A percentile compares a stretch with the other conserved stretches of the same genome.
These are phyloP conservation scores for Castanea mollissima DNA, from an alignment of 306 rosid genomes.

Conservation along the genomic window DNA sequence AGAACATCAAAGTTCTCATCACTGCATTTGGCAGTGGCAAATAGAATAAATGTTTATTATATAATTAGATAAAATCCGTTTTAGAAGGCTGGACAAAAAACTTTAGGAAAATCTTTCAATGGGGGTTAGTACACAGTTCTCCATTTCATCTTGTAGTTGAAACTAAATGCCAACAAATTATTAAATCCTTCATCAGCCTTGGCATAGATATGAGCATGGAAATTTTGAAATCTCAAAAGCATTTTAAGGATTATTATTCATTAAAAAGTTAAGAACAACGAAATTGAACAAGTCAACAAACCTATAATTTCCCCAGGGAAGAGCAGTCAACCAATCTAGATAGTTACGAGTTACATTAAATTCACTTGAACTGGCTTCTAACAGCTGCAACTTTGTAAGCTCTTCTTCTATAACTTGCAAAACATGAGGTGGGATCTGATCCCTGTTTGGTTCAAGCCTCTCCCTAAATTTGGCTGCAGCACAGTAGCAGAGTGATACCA, in stretches of 20 bases:
- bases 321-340: slow-evolving; percentile 97
- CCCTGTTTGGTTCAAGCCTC: slow-evolving; percentile 95
- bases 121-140: not conserved
- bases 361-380: slow-evolving; percentile 98
- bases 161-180: slow-evolving; percentile 3
- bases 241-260: not conserved
- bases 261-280: slow-evolving; percentile 1
- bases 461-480: slow-evolving; percentile 84
- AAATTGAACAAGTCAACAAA: slow-evolving; percentile 29
- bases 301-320: slow-evolving; percentile 99
- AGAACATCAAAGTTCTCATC: slow-evolving; percentile 96
- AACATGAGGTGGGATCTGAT: slow-evolving; percentile 86
- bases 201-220: not conserved
- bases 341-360: slow-evolving; percentile 97
- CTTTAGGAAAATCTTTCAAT: not conserved
- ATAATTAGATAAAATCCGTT: not conserved
- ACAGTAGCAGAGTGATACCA: slow-evolving; percentile 16
- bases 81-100: not conserved
- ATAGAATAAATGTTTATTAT: not conserved
- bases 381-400: slow-evolving; percentile 81
- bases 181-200: not conserved
- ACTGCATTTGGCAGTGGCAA: slow-evolving; percentile 43
- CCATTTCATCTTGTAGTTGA: slow-evolving; percentile 1
- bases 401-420: slow-evolving; percentile 98
- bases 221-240: slow-evolving; percentile 7